These are phyloP conservation scores for Paramecium bursaria DNA, from an alignment of 73 alveolate species.

Conservation along the genomic window DNA sequence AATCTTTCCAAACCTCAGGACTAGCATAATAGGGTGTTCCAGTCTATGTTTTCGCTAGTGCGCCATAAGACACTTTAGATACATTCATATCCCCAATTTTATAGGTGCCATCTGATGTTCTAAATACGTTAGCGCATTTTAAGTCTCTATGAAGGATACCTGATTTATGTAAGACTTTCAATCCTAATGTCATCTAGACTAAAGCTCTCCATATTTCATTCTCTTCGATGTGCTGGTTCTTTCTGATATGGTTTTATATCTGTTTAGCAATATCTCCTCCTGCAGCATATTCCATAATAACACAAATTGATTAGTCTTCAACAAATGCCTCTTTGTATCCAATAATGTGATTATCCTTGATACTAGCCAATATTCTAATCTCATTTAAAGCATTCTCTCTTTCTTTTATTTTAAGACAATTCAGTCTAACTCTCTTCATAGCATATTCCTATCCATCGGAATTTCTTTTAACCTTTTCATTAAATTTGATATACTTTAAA, in stretches of 20 bases:
- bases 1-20: constrained; percentile 83
- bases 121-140: constrained; percentile 83
- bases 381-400: constrained; percentile 87
- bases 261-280: constrained; percentile 80
- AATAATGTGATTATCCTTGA: constrained; percentile 68
- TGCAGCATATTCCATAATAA: constrained; percentile 83
- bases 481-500: no score
- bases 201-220: constrained; percentile 79
- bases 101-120: constrained; percentile 69
- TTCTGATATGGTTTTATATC: constrained; percentile 74
- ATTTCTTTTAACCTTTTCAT: constrained; percentile 78
- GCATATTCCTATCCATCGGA: constrained; percentile 78
- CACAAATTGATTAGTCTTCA: constrained; percentile 75
- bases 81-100: constrained; percentile 67
- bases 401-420: constrained; percentile 69
- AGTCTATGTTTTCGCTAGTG: constrained; percentile 49
- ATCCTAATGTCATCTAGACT: constrained; percentile 77
- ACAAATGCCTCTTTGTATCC: constrained; percentile 81
- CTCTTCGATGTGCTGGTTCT: constrained; percentile 73
- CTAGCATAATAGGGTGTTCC: constrained; percentile 75
- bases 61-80: constrained; percentile 58
- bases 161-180: constrained; percentile 72
- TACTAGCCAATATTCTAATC: constrained; percentile 82
- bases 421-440: constrained; percentile 76
- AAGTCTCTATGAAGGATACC: constrained; percentile 79